Evolutionary conservation across 495 filamentous ascomycete genomes (phyloP).

Genomic region (Articulospora tetracladia): DNA sequence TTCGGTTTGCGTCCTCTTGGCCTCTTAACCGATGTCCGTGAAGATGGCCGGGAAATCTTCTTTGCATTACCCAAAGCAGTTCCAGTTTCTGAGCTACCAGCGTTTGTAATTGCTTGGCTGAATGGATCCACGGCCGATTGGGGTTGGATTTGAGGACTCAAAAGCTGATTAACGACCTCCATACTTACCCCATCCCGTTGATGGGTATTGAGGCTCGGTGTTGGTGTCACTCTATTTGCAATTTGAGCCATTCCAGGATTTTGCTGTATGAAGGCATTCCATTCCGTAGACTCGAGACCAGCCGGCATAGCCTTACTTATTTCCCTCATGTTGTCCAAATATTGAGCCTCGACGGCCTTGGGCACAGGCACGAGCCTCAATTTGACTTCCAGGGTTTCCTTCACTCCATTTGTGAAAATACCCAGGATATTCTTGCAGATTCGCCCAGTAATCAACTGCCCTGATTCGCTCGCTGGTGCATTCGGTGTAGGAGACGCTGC

Average conservation of each 20-base stretch:
- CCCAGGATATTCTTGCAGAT: conserved; percentile 81
- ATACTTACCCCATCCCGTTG: conserved; percentile 27
- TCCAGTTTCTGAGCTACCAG: background rate
- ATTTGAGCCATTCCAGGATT: conserved; percentile 41
- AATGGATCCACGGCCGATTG: conserved; percentile 10
- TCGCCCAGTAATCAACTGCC: conserved; percentile 82
- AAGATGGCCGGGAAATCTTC: conserved; percentile 32
- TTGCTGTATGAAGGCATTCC: conserved; percentile 60
- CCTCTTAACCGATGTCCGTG: conserved; percentile 40
- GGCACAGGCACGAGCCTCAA: conserved; percentile 81
- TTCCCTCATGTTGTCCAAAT: conserved; percentile 50
- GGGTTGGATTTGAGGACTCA: conserved; percentile 22
- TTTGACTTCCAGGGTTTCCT: conserved; percentile 93
- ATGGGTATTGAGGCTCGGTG: conserved; percentile 18
- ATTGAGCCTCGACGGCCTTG: conserved; percentile 67
- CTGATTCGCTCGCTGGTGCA: conserved; percentile 54
- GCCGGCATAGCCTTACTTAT: conserved; percentile 48
- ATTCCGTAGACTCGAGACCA: conserved; percentile 65
- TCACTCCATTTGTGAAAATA: conserved; percentile 75
- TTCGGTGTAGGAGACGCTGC: conserved; percentile 48
- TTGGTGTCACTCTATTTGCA: conserved; percentile 5
- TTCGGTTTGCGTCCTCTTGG: conserved; percentile 43
- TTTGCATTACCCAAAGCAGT: conserved; percentile 1
- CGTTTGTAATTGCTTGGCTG: conserved; percentile 7
- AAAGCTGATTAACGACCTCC: conserved; percentile 28